Evolutionary conservation across 495 filamentous ascomycete genomes (phyloP).

Genomic region (Penicillium coprophilum): DNA sequence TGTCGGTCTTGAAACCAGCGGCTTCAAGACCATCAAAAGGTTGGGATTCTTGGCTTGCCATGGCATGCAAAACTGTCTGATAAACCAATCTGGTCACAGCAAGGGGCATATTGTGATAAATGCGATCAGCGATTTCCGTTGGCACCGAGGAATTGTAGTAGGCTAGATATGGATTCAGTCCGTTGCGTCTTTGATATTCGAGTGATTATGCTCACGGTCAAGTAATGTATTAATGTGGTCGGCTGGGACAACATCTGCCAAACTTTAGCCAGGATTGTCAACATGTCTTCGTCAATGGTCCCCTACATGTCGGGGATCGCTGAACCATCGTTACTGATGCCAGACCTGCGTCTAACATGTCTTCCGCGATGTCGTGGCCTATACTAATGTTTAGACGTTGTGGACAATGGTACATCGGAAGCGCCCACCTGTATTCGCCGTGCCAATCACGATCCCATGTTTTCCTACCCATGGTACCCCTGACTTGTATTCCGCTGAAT

Average conservation of each 20-base stretch:
- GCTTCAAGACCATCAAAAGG: slow-evolving; percentile 30
- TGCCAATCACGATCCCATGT: slow-evolving; percentile 41
- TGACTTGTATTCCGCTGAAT: slow-evolving; percentile 33
- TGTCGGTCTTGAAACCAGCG: slow-evolving; percentile 33
- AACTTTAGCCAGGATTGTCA: neutral
- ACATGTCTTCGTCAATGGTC: neutral
- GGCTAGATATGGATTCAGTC: neutral
- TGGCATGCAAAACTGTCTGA: neutral
- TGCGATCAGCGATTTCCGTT: slow-evolving; percentile 31
- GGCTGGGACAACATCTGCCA: slow-evolving; percentile 4
- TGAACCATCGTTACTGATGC: slow-evolving; percentile 43
- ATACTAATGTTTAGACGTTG: neutral
- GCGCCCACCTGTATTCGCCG: slow-evolving; percentile 39
- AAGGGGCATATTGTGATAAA: slow-evolving; percentile 23
- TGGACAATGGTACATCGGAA: neutral
- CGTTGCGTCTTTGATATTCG: neutral
- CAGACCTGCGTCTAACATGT: slow-evolving; percentile 40
- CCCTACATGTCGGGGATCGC: slow-evolving; percentile 27
- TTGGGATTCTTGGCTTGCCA: slow-evolving; percentile 19
- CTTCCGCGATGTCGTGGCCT: slow-evolving; percentile 45
- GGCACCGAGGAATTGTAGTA: slow-evolving; percentile 32
- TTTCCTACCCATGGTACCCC: slow-evolving; percentile 34
- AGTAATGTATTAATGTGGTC: neutral
- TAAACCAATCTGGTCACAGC: slow-evolving; percentile 18
- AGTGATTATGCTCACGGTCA: slow-evolving; percentile 1